Base-by-base conservation (phyloP, 1,284 basidiomycete genomes). In the Melampsora occidentalis region DNA sequence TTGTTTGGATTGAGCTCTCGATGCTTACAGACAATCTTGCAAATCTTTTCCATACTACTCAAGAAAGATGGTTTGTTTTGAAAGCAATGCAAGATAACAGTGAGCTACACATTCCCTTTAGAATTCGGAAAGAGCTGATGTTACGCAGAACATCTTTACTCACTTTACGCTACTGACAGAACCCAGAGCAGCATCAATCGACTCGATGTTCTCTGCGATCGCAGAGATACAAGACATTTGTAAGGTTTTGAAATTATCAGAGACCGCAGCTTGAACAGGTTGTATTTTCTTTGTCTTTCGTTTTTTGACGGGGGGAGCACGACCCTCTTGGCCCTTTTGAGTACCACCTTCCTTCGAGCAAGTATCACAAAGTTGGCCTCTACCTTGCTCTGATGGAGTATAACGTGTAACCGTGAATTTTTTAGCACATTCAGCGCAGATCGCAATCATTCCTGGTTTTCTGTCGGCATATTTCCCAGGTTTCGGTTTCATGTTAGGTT, bases 21-120 rank as follows among this genome's bases (percentile, higher is more conserved):
- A 80, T 91, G 93, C 83, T 92, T 92, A 53, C 91, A 90, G 51
- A 99, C 87, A 22, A 93, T 90, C 83, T 91, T 91, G 31, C 91
- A 88, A 62, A 96, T 90, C 53, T 75, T 53, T 62, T 78, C 70
- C 42, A 76, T 46, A 42, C 71, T 70, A 39, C 10, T n/a, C 53
- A 2, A 59, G 3, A 1, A 59, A 5, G 35, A 46, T 33, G 0
- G 6, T 49, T 35, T 16, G 46, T 16, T 46, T 46, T 46, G 16
- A 1, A 28, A 46, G 46, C 18, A 46, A 42, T 12, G 6, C 5
- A 53, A 28, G 25, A 20, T 25, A 20, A 57, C 14, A 57, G 2
- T 69, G 4, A 31, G 6, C 18, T 7, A 20, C 10, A 22, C 22
- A 28, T 22, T 25, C n/a, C 16, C 28, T 28, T 25, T 7, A 14